Evolutionary conservation across 2,329 filamentous ascomycete genomes (phyloP).

Genomic region (Endothia cerciana): DNA sequence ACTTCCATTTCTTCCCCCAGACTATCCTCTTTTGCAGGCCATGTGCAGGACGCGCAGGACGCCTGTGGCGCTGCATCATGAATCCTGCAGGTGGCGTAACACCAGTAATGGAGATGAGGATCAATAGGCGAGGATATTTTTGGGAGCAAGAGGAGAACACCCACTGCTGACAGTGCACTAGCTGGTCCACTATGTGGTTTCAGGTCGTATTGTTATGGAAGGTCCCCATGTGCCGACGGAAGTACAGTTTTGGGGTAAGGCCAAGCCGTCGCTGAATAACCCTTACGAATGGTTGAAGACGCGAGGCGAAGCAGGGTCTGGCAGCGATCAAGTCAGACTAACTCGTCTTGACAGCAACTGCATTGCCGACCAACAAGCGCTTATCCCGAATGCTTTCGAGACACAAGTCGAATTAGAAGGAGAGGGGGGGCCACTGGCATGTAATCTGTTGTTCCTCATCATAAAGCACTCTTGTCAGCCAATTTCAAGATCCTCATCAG

Average conservation of each 20-base stretch:
- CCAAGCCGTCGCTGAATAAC: not conserved
- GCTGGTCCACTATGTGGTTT: not conserved
- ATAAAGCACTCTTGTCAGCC: not conserved
- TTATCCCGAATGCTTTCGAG: not conserved
- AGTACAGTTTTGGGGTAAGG: not conserved
- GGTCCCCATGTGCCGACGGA: not conserved
- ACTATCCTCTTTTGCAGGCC: not conserved
- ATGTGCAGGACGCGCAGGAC: not conserved
- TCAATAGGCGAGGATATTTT: constrained; percentile 8
- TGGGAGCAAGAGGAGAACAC: not conserved
- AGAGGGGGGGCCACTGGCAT: not conserved
- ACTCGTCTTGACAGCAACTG: not conserved
- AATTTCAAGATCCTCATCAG: not conserved
- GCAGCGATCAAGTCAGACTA: not conserved
- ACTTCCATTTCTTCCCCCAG: not conserved
- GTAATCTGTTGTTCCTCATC: not conserved
- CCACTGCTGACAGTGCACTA: not conserved
- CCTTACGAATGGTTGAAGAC: not conserved
- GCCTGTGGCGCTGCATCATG: constrained; percentile 12
- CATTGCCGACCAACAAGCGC: not conserved
- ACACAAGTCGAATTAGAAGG: not conserved
- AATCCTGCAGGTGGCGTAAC: constrained; percentile 23
- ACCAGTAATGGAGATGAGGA: not conserved
- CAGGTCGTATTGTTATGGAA: not conserved
- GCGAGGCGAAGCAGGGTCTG: not conserved